These are phyloP conservation scores for Diaporthe citri DNA, from an alignment of 2,329 filamentous ascomycete species.

Conservation along the genomic window DNA sequence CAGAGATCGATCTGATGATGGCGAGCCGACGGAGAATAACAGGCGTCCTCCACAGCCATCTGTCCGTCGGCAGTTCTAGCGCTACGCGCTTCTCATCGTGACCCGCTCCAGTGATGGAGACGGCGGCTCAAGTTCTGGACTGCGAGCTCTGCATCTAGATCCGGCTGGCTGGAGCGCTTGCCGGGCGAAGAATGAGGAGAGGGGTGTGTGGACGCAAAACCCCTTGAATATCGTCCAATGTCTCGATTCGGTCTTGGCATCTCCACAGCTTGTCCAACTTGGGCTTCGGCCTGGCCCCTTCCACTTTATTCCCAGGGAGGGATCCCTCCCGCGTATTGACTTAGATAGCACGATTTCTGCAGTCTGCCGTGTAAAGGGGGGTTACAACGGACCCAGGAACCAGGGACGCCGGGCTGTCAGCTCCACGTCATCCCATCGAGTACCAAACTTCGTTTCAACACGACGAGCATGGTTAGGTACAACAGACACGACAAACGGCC, in stretches of 20 bases:
- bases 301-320: conserved; percentile 17
- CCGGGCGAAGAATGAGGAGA: neutral
- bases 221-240: conserved; percentile 25
- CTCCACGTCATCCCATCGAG: conserved; percentile 21
- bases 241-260: conserved; percentile 27
- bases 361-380: neutral
- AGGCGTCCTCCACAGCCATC: conserved; percentile 21
- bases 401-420: conserved; percentile 24
- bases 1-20: conserved; percentile 16
- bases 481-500: neutral
- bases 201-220: conserved; percentile 23
- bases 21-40: conserved; percentile 9
- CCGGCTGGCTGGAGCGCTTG: conserved; percentile 2
- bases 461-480: neutral
- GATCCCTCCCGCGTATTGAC: conserved; percentile 1
- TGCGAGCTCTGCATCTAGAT: neutral
- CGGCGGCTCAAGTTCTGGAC: neutral
- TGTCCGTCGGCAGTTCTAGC: conserved; percentile 23
- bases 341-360: neutral
- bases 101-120: conserved; percentile 3
- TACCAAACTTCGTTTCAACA: conserved; percentile 23
- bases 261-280: conserved; percentile 20
- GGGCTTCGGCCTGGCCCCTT: conserved; percentile 13
- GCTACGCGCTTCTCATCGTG: conserved; percentile 14
- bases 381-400: conserved; percentile 7